Conservation (phyloP, 805 yeast genomes). For the Novakomyces olei region DNA sequence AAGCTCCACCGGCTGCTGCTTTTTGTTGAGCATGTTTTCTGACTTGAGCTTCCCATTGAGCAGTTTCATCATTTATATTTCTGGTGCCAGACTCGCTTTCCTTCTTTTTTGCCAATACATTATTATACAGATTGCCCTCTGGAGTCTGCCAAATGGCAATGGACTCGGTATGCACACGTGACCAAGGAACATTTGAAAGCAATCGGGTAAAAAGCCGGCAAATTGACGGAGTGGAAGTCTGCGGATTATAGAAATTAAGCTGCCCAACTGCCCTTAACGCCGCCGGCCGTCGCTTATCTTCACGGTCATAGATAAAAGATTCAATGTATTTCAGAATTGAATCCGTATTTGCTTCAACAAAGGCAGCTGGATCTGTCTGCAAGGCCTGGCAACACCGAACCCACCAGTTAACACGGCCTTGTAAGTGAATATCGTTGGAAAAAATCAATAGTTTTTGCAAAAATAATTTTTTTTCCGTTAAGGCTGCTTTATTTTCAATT, state of each 20-base stretch:
- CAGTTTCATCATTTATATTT: slow-evolving; percentile 62
- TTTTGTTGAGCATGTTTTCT: slow-evolving; percentile 41
- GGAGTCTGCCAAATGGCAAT: slow-evolving; percentile 42
- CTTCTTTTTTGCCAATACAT: slow-evolving; percentile 29
- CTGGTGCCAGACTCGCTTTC: slow-evolving; percentile 37
- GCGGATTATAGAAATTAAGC: slow-evolving; percentile 31
- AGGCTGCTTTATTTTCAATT: too few relatives aligned
- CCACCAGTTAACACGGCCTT: too few relatives aligned
- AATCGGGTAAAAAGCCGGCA: slow-evolving; percentile 23
- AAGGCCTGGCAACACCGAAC: neutral
- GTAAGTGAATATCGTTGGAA: too few relatives aligned
- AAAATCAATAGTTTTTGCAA: too few relatives aligned
- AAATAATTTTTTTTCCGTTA: too few relatives aligned
- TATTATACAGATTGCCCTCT: slow-evolving; percentile 48
- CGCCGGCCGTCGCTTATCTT: too few relatives aligned
- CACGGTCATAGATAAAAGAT: neutral
- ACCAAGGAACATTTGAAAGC: slow-evolving; percentile 19
- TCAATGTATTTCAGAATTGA: neutral
- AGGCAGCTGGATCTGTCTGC: slow-evolving; percentile 1
- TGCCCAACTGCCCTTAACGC: too few relatives aligned
- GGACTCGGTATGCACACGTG: slow-evolving; percentile 26
- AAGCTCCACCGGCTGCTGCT: slow-evolving; percentile 7
- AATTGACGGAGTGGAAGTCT: slow-evolving; percentile 30
- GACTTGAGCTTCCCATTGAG: slow-evolving; percentile 73
- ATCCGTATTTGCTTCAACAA: neutral